Base-by-base conservation (phyloP, 345 rosid genomes). In the Firmiana major region DNA sequence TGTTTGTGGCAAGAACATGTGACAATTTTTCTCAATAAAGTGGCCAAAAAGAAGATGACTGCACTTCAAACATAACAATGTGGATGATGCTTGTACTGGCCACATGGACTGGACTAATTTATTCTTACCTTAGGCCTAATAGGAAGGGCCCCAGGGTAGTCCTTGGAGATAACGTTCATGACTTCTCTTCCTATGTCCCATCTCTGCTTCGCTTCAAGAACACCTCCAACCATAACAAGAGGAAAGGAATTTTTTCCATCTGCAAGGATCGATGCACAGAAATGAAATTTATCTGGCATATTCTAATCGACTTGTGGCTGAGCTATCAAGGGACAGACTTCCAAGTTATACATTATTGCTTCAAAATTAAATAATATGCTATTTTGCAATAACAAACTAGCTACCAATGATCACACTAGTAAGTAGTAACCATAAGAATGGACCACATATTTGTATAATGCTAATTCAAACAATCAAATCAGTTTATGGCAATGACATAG, bases 181-280 rank as follows among this genome's bases (percentile, higher is more conserved):
- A 89, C 93, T 80, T 91, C 96, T 76, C 83, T 85, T 76, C 92
- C 90, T 68, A 91, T 88, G 74, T 91, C 93, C 93, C 96, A 89
- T 54, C 86, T 88, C 81, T 72, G 84, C 64, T 88, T 89, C 21
- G 88, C 93, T 83, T 86, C 89, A 53, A 91, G 95, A 73, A 91
- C 92, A 43, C 95, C 95, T 9, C 95, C 95, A 76, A 91, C 95
- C 95, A 91, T 88, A 73, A 91, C 92, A 45, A 91, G 89, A 34
- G 95, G 93, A 54, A 91, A 91, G 40, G 83, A 74, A 68, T 70
- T 83, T 24, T 83, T 88, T 77, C 88, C 89, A 84, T 91, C 95
- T 91, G 88, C 84, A 82, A 80, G 5, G 19, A 34, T 76, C 19
- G 45, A 66, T 75, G 72, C 74, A 75, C 16, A 65, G 43, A 69